phyloP scores from a whole-genome alignment of 371 early-diverging fungal genomes.

The Ordospora pajunii region DNA sequence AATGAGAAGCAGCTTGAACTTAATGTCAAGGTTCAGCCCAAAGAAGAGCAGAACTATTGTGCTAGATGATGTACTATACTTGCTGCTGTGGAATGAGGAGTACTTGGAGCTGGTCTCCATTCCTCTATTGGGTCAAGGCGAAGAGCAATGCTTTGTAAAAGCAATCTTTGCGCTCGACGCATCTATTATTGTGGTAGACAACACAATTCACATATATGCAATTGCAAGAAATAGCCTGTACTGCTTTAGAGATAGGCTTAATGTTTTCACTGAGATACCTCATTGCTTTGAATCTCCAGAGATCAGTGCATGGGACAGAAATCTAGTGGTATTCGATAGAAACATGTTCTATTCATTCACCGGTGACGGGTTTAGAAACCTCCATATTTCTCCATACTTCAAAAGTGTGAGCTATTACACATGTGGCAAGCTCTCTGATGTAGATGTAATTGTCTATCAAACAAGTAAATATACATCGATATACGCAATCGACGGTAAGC shows the following conservation, averaged over 20 bases:
- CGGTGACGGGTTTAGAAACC: not conserved
- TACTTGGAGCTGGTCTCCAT: not conserved
- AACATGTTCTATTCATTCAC: not conserved
- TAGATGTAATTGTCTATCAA: not conserved
- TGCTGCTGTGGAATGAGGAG: not conserved
- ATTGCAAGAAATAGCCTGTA: not conserved
- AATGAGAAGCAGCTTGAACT: not conserved
- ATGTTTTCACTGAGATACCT: not conserved
- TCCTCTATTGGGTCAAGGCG: not conserved
- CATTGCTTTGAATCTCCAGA: not conserved
- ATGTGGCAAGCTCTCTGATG: not conserved
- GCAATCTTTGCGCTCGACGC: not conserved
- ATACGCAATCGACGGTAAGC: not conserved
- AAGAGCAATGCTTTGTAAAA: not conserved
- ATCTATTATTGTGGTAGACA: not conserved
- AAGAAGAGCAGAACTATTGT: not conserved
- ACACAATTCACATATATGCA: not conserved
- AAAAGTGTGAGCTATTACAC: not conserved
- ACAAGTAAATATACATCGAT: not conserved
- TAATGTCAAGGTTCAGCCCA: not conserved
- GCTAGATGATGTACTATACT: not conserved
- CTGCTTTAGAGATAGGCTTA: not conserved
- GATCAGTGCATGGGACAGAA: not conserved
- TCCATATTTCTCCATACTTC: slow-evolving; percentile 8
- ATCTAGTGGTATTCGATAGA: not conserved